Evolutionary conservation across 371 early-diverging fungal genomes (phyloP).

Genomic region (Zychaea mexicana): DNA sequence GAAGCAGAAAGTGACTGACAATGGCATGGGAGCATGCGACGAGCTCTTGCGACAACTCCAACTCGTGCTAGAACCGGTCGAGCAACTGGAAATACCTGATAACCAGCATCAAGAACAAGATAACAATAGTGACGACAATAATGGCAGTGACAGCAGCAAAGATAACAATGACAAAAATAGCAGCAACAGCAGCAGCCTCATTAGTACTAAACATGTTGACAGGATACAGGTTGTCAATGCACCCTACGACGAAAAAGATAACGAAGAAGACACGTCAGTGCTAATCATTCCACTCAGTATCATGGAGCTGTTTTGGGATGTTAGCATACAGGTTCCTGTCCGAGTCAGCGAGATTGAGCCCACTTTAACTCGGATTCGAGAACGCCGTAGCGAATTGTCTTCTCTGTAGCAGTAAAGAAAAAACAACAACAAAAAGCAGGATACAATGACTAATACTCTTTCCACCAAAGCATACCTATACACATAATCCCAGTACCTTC

Average conservation of each 20-base stretch:
- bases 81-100: neutral
- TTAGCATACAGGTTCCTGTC: slow-evolving; percentile 13
- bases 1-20: slow-evolving; percentile 6
- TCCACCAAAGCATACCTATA: neutral
- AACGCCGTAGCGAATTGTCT: slow-evolving; percentile 6
- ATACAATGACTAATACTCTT: neutral
- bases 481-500: no score
- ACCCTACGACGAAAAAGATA: slow-evolving; percentile 6
- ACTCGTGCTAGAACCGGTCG: neutral
- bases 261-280: slow-evolving; percentile 15
- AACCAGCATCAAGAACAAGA: neutral
- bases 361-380: slow-evolving; percentile 1
- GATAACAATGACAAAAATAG: neutral
- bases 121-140: neutral
- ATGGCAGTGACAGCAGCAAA: neutral
- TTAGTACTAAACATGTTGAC: no score
- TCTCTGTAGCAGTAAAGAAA: neutral
- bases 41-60: neutral
- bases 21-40: neutral
- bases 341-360: slow-evolving; percentile 12
- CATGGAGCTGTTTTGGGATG: slow-evolving; percentile 21
- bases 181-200: neutral
- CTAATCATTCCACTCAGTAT: slow-evolving; percentile 13
- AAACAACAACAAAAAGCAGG: neutral
- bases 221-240: slow-evolving; percentile 13